These are phyloP conservation scores for Salvia rosmarinus DNA, from an alignment of 257 asterid species.

Conservation along the genomic window DNA sequence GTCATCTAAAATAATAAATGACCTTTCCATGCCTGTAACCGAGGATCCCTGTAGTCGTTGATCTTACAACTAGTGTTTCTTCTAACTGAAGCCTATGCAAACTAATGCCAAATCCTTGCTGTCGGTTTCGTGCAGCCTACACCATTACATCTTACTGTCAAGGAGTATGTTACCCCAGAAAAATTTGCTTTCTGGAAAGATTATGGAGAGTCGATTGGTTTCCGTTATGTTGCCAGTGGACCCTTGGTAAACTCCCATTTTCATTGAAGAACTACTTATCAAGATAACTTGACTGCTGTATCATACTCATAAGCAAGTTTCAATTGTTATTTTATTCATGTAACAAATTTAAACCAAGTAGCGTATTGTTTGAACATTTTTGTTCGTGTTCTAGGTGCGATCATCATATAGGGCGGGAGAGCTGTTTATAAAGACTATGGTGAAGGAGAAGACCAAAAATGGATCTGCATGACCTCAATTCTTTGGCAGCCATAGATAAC, in stretches of 20 bases:
- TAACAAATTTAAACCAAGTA: not conserved
- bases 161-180: conserved; percentile 88
- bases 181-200: conserved; percentile 91
- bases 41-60: not conserved
- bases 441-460: conserved; percentile 59
- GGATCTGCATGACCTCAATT: conserved; percentile 25
- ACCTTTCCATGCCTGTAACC: no score
- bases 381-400: conserved; percentile 67
- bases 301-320: not conserved
- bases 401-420: conserved; percentile 98
- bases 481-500: conserved; percentile 7
- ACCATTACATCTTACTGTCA: conserved; percentile 92
- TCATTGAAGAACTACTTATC: not conserved
- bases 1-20: not conserved
- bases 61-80: conserved; percentile 17
- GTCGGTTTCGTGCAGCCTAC: conserved; percentile 72
- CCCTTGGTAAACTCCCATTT: conserved; percentile 68
- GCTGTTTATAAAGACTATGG: conserved; percentile 90
- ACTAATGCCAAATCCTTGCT: conserved; percentile 16
- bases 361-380: not conserved
- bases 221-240: conserved; percentile 97
- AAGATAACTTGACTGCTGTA: not conserved
- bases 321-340: conserved; percentile 2
- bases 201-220: conserved; percentile 95
- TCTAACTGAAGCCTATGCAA: conserved; percentile 7